phyloP scores from a whole-genome alignment of 1,284 basidiomycete genomes.

The Pascua sp. region DNA sequence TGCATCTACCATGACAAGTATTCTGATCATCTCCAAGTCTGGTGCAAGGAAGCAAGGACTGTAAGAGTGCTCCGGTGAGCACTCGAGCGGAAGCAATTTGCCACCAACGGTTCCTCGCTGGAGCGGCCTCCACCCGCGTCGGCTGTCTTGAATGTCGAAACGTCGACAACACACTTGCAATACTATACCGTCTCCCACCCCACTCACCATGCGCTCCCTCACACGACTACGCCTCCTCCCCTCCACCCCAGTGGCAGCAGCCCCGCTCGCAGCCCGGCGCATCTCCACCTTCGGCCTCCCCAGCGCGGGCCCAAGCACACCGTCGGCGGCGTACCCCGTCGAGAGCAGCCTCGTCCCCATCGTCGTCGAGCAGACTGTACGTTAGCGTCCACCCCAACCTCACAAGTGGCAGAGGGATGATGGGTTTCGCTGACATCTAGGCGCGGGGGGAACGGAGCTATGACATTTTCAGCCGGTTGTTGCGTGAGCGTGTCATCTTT shows the following conservation, averaged over 20 bases:
- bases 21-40: not conserved
- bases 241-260: not conserved
- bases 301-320: not conserved
- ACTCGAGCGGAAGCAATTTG: conserved; percentile 1
- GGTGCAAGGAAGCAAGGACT: not conserved
- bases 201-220: not conserved
- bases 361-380: conserved; percentile 80
- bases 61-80: not conserved
- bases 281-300: conserved; percentile 6
- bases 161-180: not conserved
- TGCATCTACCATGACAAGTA: not conserved
- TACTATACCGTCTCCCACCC: too few species aligned
- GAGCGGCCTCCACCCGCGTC: too few species aligned
- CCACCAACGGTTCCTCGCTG: not conserved
- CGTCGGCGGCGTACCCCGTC: conserved; percentile 20
- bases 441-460: conserved; percentile 88
- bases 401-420: too few species aligned
- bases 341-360: conserved; percentile 67
- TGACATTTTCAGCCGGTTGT: conserved; percentile 86
- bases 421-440: conserved; percentile 54
- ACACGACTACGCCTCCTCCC: not conserved
- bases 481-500: conserved; percentile 89
- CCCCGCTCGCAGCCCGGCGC: not conserved
- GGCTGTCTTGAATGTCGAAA: not conserved
- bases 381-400: not conserved